Conservation (phyloP, 148 eudicot species). For the Rhododendron simsii region DNA sequence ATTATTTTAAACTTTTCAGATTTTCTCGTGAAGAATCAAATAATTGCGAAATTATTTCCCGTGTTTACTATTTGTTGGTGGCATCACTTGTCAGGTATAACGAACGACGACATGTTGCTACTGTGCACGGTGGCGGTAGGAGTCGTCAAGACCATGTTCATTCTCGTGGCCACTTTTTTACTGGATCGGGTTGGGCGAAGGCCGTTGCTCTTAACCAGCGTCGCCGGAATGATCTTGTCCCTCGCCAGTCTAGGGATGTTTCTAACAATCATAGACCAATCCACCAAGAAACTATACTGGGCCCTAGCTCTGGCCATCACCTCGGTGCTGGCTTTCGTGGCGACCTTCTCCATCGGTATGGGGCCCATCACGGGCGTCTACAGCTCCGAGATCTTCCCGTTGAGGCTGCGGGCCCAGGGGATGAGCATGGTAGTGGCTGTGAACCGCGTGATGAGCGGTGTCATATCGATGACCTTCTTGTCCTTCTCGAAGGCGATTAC, state of each 20-base stretch:
- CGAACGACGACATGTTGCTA: constrained; percentile 5
- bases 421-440: constrained; percentile 45
- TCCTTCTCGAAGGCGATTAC: constrained; percentile 46
- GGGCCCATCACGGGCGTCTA: constrained; percentile 37
- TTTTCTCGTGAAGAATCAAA: too few relatives aligned
- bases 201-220: constrained; percentile 26
- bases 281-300: not conserved
- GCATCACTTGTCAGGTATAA: constrained; percentile 15
- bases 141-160: constrained; percentile 26
- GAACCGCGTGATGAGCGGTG: constrained; percentile 54
- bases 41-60: too few relatives aligned
- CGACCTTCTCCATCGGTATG: not conserved
- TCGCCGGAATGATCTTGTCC: constrained; percentile 20
- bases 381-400: constrained; percentile 12
- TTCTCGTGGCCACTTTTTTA: constrained; percentile 31
- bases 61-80: not conserved
- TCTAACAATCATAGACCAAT: not conserved
- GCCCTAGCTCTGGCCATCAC: not conserved
- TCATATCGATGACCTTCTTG: constrained; percentile 52
- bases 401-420: constrained; percentile 55
- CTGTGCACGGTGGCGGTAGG: constrained; percentile 37
- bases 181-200: constrained; percentile 33
- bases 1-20: too few relatives aligned
- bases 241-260: not conserved
- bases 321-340: not conserved